A percentile compares a stretch with the other conserved stretches of the same genome.
Evolutionary conservation across 805 yeast genomes (phyloP).

Genomic region (Suhomyces sp.): DNA sequence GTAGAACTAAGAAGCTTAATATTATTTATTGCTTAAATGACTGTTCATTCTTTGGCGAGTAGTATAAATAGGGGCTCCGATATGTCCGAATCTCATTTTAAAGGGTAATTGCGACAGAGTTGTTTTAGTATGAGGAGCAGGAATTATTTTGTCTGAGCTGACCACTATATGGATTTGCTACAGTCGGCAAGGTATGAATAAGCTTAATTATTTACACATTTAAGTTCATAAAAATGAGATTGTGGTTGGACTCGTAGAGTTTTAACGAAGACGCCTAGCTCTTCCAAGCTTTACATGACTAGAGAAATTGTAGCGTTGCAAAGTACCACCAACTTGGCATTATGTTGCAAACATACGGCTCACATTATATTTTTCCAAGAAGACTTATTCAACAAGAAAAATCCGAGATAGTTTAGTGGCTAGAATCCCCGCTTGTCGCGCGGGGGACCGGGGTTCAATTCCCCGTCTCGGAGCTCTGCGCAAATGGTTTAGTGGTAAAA

Average conservation of each 20-base stretch:
- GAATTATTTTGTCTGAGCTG: too few species aligned
- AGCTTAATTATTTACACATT: too few species aligned
- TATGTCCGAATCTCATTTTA: not conserved
- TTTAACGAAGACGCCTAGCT: too few species aligned
- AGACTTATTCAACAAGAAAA: not conserved
- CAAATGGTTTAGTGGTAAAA: slow-evolving; percentile 8
- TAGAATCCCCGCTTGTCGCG: slow-evolving; percentile 21
- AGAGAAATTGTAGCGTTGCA: too few species aligned
- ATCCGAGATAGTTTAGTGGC: slow-evolving; percentile 18
- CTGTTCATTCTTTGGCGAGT: not conserved
- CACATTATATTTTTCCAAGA: too few species aligned
- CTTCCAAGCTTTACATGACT: too few species aligned
- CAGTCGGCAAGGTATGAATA: too few species aligned
- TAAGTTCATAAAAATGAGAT: too few species aligned
- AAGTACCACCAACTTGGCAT: too few species aligned
- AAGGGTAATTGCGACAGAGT: not conserved
- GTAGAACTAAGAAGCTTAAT: not conserved
- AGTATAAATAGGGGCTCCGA: not conserved
- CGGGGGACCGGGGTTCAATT: slow-evolving; percentile 21
- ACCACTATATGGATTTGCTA: too few species aligned
- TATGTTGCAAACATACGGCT: too few species aligned
- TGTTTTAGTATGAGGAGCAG: not conserved
- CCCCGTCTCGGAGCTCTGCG: slow-evolving; percentile 18
- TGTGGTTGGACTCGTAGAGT: too few species aligned
- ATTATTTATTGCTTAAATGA: not conserved